phyloP scores from a whole-genome alignment of 805 yeast species.

The Kodamaea lidongshanica region DNA sequence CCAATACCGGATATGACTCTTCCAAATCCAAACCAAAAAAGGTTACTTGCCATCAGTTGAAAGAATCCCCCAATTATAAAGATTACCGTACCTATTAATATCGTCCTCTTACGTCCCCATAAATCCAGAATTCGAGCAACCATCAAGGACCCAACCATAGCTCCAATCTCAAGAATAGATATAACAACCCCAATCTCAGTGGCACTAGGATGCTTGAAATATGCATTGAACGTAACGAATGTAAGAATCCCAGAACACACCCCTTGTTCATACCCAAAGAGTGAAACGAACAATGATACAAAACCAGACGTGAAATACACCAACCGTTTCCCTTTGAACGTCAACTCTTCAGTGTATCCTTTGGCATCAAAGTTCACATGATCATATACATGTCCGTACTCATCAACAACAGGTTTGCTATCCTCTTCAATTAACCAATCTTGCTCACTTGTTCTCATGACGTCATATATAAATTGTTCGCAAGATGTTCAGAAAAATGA shows the following conservation, averaged over 20 bases:
- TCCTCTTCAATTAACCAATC: constrained; percentile 5
- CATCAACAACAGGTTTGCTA: constrained; percentile 14
- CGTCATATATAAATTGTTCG: constrained; percentile 2
- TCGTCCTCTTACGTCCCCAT: constrained; percentile 74
- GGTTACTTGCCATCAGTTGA: constrained; percentile 55
- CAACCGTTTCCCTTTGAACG: constrained; percentile 34
- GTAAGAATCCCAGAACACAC: constrained; percentile 85
- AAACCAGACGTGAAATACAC: constrained; percentile 42
- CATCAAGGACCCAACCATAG: constrained; percentile 68
- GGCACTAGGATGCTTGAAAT: constrained; percentile 68
- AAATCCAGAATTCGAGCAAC: constrained; percentile 75
- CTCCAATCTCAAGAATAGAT: constrained; percentile 84
- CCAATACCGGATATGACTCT: constrained; percentile 80
- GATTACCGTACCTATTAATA: constrained; percentile 69
- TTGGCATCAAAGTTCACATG: constrained; percentile 33
- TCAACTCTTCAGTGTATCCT: constrained; percentile 24
- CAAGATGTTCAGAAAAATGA: too few relatives aligned
- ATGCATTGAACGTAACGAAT: constrained; percentile 59
- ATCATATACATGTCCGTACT: constrained; percentile 29
- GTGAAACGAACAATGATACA: constrained; percentile 38
- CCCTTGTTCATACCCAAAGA: constrained; percentile 53
- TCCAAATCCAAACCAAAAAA: constrained; percentile 60
- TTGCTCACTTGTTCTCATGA: constrained; percentile 5
- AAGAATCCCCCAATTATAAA: constrained; percentile 75
- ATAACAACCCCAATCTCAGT: constrained; percentile 80